These are phyloP conservation scores for Scheffersomyces illinoinensis DNA, from an alignment of 1,139 yeast genomes.

Conservation along the genomic window DNA sequence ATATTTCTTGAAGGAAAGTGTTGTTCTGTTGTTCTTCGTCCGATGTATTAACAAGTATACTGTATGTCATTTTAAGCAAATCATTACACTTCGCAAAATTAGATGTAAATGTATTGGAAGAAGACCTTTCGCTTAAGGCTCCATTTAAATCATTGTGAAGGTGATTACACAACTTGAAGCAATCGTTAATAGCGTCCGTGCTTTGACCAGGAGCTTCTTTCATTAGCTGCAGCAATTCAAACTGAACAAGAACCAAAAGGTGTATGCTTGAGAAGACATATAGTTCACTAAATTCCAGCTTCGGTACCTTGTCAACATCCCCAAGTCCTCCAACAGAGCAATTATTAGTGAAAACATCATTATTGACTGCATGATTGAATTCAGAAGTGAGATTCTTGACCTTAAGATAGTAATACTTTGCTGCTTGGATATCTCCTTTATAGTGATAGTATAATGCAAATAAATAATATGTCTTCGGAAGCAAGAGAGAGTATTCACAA, in stretches of 20 bases:
- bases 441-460: conserved; percentile 40
- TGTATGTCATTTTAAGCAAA: conserved; percentile 12
- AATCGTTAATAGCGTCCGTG: conserved; percentile 8
- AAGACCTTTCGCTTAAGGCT: conserved; percentile 14
- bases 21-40: conserved; percentile 2
- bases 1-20: neutral
- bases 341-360: neutral
- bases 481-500: conserved; percentile 27
- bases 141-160: conserved; percentile 19
- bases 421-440: conserved; percentile 32
- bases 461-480: conserved; percentile 37
- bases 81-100: conserved; percentile 21
- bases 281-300: conserved; percentile 24
- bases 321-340: conserved; percentile 20
- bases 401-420: conserved; percentile 39
- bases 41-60: conserved; percentile 9
- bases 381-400: conserved; percentile 19
- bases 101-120: conserved; percentile 19
- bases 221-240: conserved; percentile 17
- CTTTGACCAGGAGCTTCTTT: conserved; percentile 3
- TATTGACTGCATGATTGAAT: neutral
- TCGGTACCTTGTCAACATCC: conserved; percentile 13
- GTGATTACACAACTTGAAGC: conserved; percentile 15
- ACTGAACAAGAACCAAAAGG: conserved; percentile 25
- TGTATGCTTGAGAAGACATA: conserved; percentile 27